A percentile compares a stretch with the other conserved stretches of the same genome.
phyloP scores from a whole-genome alignment of 805 yeast species.

The Limtongia smithiae region DNA sequence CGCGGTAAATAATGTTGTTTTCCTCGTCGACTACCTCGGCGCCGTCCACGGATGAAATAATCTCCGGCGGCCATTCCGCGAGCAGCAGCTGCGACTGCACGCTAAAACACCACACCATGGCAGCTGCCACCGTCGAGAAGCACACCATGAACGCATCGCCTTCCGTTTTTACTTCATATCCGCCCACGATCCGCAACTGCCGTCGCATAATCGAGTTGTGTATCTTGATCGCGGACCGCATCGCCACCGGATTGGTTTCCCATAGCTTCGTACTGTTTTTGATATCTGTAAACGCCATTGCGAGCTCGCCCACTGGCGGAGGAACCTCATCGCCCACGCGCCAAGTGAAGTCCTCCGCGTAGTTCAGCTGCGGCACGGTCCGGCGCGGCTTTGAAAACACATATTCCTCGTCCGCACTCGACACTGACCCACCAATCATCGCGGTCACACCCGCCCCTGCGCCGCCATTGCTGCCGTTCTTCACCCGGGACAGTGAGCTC shows the following conservation, averaged over 20 bases:
- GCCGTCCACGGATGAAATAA: conserved; percentile 79
- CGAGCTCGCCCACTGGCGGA: conserved; percentile 92
- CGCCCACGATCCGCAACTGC: conserved; percentile 86
- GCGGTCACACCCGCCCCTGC: conserved; percentile 17
- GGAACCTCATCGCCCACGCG: conserved; percentile 57
- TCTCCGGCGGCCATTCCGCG: conserved; percentile 96
- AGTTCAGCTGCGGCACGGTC: conserved; percentile 41
- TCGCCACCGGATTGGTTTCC: conserved; percentile 89
- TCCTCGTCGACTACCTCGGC: conserved; percentile 66
- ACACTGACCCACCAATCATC: conserved; percentile 18
- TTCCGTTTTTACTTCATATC: conserved; percentile 97
- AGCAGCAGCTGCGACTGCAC: conserved; percentile 79
- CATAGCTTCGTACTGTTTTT: conserved; percentile 89
- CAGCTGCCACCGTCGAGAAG: conserved; percentile 86
- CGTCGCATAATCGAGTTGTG: conserved; percentile 95
- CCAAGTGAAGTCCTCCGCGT: conserved; percentile 24
- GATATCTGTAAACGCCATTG: conserved; percentile 96
- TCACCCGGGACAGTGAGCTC: conserved; percentile 8
- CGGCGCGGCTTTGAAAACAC: conserved; percentile 44
- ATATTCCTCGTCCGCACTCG: conserved; percentile 34
- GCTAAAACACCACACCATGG: conserved; percentile 89
- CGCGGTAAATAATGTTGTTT: conserved; percentile 65
- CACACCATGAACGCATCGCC: conserved; percentile 99
- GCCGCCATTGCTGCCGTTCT: too few relatives aligned
- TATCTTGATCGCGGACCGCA: conserved; percentile 93